Conservation (phyloP, 768 basidiomycete species). For the Trametes meyenii region DNA sequence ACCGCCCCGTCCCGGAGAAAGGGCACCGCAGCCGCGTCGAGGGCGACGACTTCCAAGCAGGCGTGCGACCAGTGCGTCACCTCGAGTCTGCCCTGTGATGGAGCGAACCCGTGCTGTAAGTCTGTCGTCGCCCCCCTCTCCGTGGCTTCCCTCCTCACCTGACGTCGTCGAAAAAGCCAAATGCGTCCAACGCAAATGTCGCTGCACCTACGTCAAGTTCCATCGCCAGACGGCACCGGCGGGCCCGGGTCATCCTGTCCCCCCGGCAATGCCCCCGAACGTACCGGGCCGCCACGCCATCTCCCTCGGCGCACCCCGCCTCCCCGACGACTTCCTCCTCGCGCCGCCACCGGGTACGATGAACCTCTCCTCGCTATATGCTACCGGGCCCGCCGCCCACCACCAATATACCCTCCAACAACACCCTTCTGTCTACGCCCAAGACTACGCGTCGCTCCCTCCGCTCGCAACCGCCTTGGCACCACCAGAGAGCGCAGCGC, state of each 20-base stretch:
- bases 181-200: slow-evolving; percentile 68
- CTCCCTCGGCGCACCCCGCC: slow-evolving; percentile 27
- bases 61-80: slow-evolving; percentile 86
- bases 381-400: slow-evolving; percentile 29
- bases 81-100: slow-evolving; percentile 74
- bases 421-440: slow-evolving; percentile 36
- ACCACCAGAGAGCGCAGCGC: slow-evolving; percentile 1
- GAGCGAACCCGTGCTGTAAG: slow-evolving; percentile 77
- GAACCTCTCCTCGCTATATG: slow-evolving; percentile 34
- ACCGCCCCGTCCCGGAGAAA: slow-evolving; percentile 56
- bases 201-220: slow-evolving; percentile 83
- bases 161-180: slow-evolving; percentile 51
- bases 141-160: slow-evolving; percentile 4
- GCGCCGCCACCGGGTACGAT: slow-evolving; percentile 38
- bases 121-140: slow-evolving; percentile 30
- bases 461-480: slow-evolving; percentile 19
- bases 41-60: slow-evolving; percentile 80
- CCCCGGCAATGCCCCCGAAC: slow-evolving; percentile 34
- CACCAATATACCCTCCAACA: slow-evolving; percentile 29
- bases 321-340: slow-evolving; percentile 49
- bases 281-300: slow-evolving; percentile 21
- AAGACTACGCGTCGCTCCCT: slow-evolving; percentile 26
- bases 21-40: slow-evolving; percentile 64
- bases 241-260: slow-evolving; percentile 66
- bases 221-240: slow-evolving; percentile 80